phyloP scores from a whole-genome alignment of 1,284 basidiomycete species.

The Cutaneotrichosporon spelunceum region DNA sequence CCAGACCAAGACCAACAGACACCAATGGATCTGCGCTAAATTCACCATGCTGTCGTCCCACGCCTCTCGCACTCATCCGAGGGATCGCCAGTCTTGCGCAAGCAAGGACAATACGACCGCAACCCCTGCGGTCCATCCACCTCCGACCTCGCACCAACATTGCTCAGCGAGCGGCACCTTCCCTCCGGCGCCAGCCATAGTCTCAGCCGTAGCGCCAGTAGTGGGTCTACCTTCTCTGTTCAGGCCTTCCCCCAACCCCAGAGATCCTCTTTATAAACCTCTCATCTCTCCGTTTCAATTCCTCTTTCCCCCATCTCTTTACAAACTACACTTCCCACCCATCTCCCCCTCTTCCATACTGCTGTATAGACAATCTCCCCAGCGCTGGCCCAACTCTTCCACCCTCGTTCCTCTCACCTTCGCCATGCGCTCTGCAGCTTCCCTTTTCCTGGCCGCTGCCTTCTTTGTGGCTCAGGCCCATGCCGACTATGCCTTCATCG shows the following conservation, averaged over 20 bases:
- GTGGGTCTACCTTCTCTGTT: no score
- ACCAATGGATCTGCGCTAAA: not conserved
- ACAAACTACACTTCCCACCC: not conserved
- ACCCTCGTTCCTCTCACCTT: not conserved
- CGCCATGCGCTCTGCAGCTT: not conserved
- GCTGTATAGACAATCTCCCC: not conserved
- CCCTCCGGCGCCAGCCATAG: not conserved
- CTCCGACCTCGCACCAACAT: not conserved
- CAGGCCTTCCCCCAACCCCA: not conserved
- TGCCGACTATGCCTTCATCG: conserved; percentile 6
- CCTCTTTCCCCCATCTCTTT: not conserved
- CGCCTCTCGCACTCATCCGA: not conserved
- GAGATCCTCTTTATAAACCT: not conserved
- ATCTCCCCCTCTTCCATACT: not conserved
- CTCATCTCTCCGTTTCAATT: not conserved
- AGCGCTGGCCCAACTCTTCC: not conserved
- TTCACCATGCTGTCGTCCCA: not conserved
- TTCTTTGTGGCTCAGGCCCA: not conserved
- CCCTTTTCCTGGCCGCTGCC: not conserved
- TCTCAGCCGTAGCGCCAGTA: no score
- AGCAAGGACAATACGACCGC: no score
- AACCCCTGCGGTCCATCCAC: no score
- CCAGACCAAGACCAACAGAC: not conserved
- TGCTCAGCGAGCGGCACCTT: not conserved
- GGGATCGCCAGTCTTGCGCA: not conserved